These are phyloP conservation scores for Neofusicoccum sp. DNA, from an alignment of 2,329 filamentous ascomycete species.

Conservation along the genomic window DNA sequence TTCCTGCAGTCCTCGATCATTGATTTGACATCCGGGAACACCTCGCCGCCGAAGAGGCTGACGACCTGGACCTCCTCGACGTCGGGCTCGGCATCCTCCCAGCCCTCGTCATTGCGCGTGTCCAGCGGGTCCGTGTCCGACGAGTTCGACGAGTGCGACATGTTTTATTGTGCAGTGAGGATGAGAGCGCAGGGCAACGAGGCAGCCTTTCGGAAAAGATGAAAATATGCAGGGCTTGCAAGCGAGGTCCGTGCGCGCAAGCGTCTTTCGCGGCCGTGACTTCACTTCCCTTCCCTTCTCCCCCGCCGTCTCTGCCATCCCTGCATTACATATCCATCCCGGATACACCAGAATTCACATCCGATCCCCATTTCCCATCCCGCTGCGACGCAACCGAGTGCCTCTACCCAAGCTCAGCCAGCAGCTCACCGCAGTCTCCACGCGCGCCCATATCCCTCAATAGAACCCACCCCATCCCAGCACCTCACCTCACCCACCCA, in stretches of 20 bases:
- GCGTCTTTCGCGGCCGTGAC: not conserved
- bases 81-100: slow-evolving; percentile 45
- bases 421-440: too few relatives aligned
- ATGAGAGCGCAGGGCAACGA: not conserved
- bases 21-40: slow-evolving; percentile 25
- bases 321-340: too few relatives aligned
- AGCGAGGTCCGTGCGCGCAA: slow-evolving; percentile 4
- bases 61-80: slow-evolving; percentile 37
- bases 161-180: not conserved
- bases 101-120: slow-evolving; percentile 38
- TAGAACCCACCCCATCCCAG: too few relatives aligned
- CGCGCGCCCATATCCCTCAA: too few relatives aligned
- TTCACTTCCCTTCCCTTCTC: not conserved
- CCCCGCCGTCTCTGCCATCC: not conserved
- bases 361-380: too few relatives aligned
- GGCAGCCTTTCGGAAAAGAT: not conserved
- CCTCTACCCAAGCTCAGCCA: too few relatives aligned
- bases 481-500: too few relatives aligned
- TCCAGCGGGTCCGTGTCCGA: slow-evolving; percentile 18
- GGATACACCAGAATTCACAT: too few relatives aligned
- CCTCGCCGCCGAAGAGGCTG: slow-evolving; percentile 41
- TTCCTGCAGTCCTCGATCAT: slow-evolving; percentile 40
- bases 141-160: slow-evolving; percentile 15
- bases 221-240: slow-evolving; percentile 11
- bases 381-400: too few relatives aligned